A percentile compares a stretch with the other conserved stretches of the same genome.
Evolutionary conservation across 768 basidiomycete species (phyloP).

Genomic region (Kwoniella sp.): DNA sequence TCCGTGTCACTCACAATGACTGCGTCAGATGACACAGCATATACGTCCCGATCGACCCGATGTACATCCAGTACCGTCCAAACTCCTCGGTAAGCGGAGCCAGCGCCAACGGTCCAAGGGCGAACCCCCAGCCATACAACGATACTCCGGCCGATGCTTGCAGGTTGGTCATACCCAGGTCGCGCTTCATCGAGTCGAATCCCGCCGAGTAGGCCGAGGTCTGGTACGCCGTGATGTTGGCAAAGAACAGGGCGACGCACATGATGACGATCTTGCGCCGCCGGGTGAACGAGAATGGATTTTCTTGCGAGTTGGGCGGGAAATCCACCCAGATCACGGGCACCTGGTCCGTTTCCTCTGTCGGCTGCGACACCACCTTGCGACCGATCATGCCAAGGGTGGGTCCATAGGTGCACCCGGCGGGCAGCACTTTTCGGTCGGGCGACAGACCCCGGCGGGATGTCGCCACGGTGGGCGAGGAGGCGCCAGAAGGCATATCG

Average conservation of each 20-base stretch:
- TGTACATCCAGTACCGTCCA: constrained; percentile 43
- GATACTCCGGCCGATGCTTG: constrained; percentile 38
- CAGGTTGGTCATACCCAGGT: constrained; percentile 26
- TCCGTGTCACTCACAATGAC: constrained; percentile 19
- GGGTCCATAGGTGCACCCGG: constrained; percentile 17
- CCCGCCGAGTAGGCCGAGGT: constrained; percentile 37
- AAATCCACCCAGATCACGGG: constrained; percentile 44
- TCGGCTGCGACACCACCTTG: background rate
- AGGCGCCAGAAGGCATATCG: too few relatives aligned
- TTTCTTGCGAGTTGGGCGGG: constrained; percentile 22
- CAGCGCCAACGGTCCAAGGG: constrained; percentile 39
- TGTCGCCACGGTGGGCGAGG: background rate
- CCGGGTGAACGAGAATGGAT: constrained; percentile 34
- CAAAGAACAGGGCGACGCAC: constrained; percentile 34
- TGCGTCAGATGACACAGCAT: constrained; percentile 17
- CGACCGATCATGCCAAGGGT: background rate
- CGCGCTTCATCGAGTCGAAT: constrained; percentile 30
- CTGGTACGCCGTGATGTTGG: constrained; percentile 28
- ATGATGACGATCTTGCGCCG: constrained; percentile 35
- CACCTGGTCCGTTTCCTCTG: background rate
- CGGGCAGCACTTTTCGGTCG: constrained; percentile 2
- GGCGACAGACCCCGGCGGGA: background rate
- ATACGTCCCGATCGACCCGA: constrained; percentile 15
- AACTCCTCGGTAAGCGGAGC: constrained; percentile 43
- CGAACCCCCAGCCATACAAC: constrained; percentile 43